Conservation (phyloP, 1,284 basidiomycete genomes). For the Cystobasidiaceae sp. region DNA sequence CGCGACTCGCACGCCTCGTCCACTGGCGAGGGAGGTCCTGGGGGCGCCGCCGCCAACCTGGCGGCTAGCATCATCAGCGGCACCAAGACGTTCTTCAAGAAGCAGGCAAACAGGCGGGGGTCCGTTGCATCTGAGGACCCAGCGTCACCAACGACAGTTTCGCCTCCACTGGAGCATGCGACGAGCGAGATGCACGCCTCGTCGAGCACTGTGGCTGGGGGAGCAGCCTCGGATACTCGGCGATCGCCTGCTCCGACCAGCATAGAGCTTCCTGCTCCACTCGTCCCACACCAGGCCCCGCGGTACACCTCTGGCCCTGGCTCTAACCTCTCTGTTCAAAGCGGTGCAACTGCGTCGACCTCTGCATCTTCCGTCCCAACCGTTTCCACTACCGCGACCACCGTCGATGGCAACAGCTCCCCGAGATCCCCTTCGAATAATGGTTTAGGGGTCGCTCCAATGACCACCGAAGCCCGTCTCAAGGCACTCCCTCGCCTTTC, state of each 20-base stretch:
- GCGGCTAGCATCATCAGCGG: slow-evolving; percentile 6
- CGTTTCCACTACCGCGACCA: not conserved
- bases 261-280: slow-evolving; percentile 4
- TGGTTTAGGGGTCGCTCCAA: not conserved
- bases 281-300: too few species aligned
- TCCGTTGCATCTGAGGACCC: not conserved
- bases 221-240: not conserved
- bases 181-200: too few species aligned
- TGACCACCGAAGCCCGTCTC: slow-evolving; percentile 16
- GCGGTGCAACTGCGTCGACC: not conserved
- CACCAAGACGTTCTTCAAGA: slow-evolving; percentile 6
- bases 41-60: not conserved
- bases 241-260: not conserved
- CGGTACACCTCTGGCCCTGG: too few species aligned
- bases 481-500: slow-evolving; percentile 14
- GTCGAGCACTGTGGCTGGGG: not conserved
- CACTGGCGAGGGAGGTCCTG: too few species aligned
- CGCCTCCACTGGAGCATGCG: too few species aligned
- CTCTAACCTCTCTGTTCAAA: too few species aligned
- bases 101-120: slow-evolving; percentile 5
- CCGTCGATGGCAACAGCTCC: not conserved
- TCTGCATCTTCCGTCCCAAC: slow-evolving; percentile 18
- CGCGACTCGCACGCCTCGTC: slow-evolving; percentile 14
- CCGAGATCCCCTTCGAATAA: not conserved
- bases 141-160: not conserved